Evolutionary conservation across 2,329 filamentous ascomycete species (phyloP).

Genomic region (Bipolaris zeicola): DNA sequence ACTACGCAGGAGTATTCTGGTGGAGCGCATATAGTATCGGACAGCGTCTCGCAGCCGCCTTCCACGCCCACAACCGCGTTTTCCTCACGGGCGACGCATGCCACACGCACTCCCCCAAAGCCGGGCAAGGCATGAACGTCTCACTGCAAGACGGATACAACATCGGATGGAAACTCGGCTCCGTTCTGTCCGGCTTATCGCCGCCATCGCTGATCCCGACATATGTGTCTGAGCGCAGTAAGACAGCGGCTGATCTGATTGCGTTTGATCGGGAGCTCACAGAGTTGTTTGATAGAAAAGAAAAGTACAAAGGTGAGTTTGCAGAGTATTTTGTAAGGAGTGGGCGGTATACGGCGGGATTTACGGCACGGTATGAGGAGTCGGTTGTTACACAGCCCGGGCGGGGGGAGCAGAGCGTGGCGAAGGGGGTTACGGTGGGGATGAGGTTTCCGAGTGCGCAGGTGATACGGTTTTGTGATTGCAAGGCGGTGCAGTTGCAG

Average conservation of each 20-base stretch:
- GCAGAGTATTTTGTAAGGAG: slow-evolving; percentile 63
- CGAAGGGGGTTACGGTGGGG: slow-evolving; percentile 49
- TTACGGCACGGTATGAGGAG: slow-evolving; percentile 61
- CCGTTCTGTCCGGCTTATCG: slow-evolving; percentile 54
- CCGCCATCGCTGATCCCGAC: slow-evolving; percentile 62
- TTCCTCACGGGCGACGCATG: slow-evolving; percentile 74
- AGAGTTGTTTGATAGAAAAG: slow-evolving; percentile 58
- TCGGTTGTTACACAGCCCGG: slow-evolving; percentile 53
- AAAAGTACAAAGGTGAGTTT: slow-evolving; percentile 57
- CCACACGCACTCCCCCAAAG: slow-evolving; percentile 72
- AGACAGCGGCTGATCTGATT: slow-evolving; percentile 59
- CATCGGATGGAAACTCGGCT: slow-evolving; percentile 62
- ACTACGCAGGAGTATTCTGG: slow-evolving; percentile 67
- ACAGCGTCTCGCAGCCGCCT: slow-evolving; percentile 72
- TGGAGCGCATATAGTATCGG: slow-evolving; percentile 75
- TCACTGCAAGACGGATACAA: slow-evolving; percentile 65
- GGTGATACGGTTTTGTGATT: slow-evolving; percentile 65
- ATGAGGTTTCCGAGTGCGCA: slow-evolving; percentile 61
- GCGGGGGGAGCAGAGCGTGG: slow-evolving; percentile 44
- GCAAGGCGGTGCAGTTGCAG: slow-evolving; percentile 60
- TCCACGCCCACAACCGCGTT: slow-evolving; percentile 68
- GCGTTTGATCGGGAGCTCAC: slow-evolving; percentile 63
- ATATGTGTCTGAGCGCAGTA: slow-evolving; percentile 65
- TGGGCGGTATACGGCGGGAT: slow-evolving; percentile 65
- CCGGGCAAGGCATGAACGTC: slow-evolving; percentile 69